phyloP scores from a whole-genome alignment of 75 land plant species.

The Pinus taeda region DNA sequence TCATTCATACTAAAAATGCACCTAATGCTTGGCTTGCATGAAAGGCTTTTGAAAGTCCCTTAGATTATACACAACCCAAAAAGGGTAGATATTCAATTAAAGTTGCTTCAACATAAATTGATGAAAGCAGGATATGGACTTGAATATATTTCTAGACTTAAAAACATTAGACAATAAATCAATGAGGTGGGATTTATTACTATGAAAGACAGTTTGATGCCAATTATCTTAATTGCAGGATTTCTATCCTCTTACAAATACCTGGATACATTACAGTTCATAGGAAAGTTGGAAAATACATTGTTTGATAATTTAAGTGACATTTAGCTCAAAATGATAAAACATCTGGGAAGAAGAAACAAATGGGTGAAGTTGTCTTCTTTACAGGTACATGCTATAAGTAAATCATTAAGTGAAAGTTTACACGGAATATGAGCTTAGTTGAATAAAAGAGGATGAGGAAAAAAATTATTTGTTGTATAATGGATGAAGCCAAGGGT shows the following conservation, averaged over 20 bases:
- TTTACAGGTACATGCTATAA: background rate
- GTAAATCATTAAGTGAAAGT: too few species aligned
- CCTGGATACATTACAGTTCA: background rate
- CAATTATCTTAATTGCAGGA: background rate
- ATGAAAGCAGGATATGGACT: background rate
- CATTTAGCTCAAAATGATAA: background rate
- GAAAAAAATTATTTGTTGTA: too few species aligned
- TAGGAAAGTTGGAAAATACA: background rate
- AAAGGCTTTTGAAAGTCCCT: background rate
- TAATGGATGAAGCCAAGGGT: too few species aligned
- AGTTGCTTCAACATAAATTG: background rate
- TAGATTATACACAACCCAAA: background rate
- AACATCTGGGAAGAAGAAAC: background rate
- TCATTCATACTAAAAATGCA: background rate
- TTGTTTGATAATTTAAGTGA: background rate
- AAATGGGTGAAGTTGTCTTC: background rate
- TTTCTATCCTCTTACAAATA: background rate
- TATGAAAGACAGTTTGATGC: background rate
- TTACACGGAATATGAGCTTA: too few species aligned
- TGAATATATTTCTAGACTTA: background rate
- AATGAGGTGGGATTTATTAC: background rate
- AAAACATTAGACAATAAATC: background rate
- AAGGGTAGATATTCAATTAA: background rate
- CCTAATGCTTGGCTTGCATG: background rate
- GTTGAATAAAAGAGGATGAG: too few species aligned